Percentiles rank a stretch among this genome's conserved stretches.
These are phyloP conservation scores for Cyberlindnera mississippiensis DNA, from an alignment of 805 yeast genomes.

Conservation along the genomic window DNA sequence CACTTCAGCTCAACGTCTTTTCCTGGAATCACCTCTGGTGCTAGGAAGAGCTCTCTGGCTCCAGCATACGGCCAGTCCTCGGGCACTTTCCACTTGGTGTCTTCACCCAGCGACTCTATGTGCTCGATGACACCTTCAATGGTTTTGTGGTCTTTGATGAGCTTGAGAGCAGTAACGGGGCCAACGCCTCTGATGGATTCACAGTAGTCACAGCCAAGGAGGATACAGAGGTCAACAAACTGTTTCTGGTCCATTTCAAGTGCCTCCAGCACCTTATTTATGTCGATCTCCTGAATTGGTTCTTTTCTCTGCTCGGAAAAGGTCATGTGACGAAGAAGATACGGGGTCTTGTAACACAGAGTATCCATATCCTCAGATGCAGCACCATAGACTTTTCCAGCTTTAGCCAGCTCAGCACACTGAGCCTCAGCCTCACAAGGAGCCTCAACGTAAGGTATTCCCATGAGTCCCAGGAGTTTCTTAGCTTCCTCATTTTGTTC, in stretches of 20 bases:
- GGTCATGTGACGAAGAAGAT: constrained; percentile 80
- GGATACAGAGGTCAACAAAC: constrained; percentile 87
- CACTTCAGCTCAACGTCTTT: constrained; percentile 70
- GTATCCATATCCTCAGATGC: constrained; percentile 99
- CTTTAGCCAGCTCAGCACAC: constrained; percentile 87
- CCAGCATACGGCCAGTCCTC: constrained; percentile 92
- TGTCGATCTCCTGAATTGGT: constrained; percentile 82
- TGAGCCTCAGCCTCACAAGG: constrained; percentile 99
- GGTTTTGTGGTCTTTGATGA: constrained; percentile 79
- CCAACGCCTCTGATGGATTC: constrained; percentile 95
- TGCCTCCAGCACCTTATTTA: constrained; percentile 66
- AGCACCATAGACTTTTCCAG: constrained; percentile 93
- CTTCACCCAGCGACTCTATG: constrained; percentile 50
- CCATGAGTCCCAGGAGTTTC: constrained; percentile 78
- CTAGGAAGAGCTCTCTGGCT: constrained; percentile 76
- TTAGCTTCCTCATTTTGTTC: constrained; percentile 96
- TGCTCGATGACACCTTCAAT: constrained; percentile 73
- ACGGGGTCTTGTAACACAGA: constrained; percentile 84
- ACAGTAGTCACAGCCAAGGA: constrained; percentile 96
- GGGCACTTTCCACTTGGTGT: constrained; percentile 77
- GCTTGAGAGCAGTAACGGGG: constrained; percentile 87
- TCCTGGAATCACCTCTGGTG: constrained; percentile 74
- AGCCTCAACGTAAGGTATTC: constrained; percentile 88
- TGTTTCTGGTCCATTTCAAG: constrained; percentile 68
- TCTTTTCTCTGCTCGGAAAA: constrained; percentile 91